Base-by-base conservation (phyloP, 345 rosid species). In the Salix suchowensis region DNA sequence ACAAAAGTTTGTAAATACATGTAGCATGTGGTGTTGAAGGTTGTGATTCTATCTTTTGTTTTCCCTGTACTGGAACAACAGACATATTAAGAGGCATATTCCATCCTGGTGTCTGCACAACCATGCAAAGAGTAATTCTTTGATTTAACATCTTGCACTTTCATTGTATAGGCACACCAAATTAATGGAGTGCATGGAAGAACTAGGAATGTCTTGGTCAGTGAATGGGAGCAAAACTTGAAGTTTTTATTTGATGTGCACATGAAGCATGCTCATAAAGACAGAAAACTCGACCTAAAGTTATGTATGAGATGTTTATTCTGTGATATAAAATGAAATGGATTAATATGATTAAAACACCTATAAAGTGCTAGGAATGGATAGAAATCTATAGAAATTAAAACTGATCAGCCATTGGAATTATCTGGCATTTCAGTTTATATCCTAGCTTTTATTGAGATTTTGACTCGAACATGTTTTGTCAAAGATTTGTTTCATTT, bases 151-250 rank as follows among this genome's bases (percentile, higher is more conserved):
- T 72, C 67, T 66, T 62, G 14, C 37, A 8, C 77, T 73, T 70
- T 76, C 80, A 21, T 67, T 84, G 55, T 81, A 58, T 77, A 96
- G 99, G 94, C 97, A 93, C 84, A 83, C 81, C 71, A 92, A 88
- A 86, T 84, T 96, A 80, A 83, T 80, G 55, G 87, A 85, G 74
- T 91, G 98, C 90, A 81, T 82, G 87, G 91, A 90, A 79, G 92
- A 87, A 84, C 77, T 89, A 28, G 89, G 91, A 68, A 84, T 88
- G 60, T 82, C 89, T 66, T 76, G 83, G 99, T 96, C 87, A 79
- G 91, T 76, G 81, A 68, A 70, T 73, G 58, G 68, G 73, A 62
- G 71, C 36, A 62, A 26, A 5, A 58, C 77, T 58, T 36, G 16
- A 19, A 21, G 42, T 67, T 68, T 60, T 58, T 76, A 69, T 70